phyloP scores from a whole-genome alignment of 2,329 filamentous ascomycete genomes.

The Stenocarpella maydis region DNA sequence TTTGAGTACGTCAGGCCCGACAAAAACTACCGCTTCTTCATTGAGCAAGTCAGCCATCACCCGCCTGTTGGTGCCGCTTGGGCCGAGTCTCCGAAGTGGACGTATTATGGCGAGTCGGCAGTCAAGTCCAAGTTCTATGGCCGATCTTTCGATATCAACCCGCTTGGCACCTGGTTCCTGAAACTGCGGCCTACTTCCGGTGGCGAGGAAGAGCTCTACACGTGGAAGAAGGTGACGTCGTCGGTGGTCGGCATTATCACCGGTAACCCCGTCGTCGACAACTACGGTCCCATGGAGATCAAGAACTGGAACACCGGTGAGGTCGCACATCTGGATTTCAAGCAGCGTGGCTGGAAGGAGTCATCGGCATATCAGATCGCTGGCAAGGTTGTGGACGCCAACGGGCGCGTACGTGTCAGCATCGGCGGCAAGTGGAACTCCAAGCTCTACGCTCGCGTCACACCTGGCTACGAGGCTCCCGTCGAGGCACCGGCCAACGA shows the following conservation, averaged over 20 bases:
- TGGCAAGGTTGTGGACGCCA: conserved; percentile 82
- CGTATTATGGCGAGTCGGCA: conserved; percentile 95
- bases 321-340: conserved; percentile 89
- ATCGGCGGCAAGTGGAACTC: conserved; percentile 97
- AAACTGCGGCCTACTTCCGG: conserved; percentile 79
- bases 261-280: conserved; percentile 94
- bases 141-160: conserved; percentile 96
- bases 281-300: conserved; percentile 96
- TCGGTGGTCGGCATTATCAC: conserved; percentile 99
- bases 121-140: conserved; percentile 98
- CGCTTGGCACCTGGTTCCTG: conserved; percentile 96
- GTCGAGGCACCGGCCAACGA: conserved; percentile 63
- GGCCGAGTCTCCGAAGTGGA: conserved; percentile 93
- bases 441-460: conserved; percentile 92
- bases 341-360: conserved; percentile 94
- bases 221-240: conserved; percentile 98
- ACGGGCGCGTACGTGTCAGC: conserved; percentile 85
- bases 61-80: conserved; percentile 92
- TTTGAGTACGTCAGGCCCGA: conserved; percentile 96
- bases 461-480: conserved; percentile 85
- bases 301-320: conserved; percentile 98
- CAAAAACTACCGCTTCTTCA: conserved; percentile 97
- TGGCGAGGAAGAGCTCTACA: conserved; percentile 86
- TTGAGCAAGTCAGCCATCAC: conserved; percentile 98
- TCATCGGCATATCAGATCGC: conserved; percentile 88